A percentile compares a stretch with the other conserved stretches of the same genome.
These are phyloP conservation scores for Pseudopithomyces maydicus DNA, from an alignment of 2,329 filamentous ascomycete species.

Conservation along the genomic window DNA sequence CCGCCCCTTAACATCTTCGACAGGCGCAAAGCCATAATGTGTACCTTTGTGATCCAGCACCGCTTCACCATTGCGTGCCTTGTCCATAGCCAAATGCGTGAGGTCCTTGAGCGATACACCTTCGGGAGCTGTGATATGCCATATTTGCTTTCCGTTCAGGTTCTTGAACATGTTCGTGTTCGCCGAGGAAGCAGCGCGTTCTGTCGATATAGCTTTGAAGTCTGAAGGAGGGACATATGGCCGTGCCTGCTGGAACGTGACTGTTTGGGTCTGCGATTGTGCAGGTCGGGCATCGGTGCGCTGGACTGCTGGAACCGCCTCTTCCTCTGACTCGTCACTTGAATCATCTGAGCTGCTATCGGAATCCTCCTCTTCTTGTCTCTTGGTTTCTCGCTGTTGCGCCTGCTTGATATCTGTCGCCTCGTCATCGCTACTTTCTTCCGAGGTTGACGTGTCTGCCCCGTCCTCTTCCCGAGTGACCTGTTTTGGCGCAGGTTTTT, in stretches of 20 bases:
- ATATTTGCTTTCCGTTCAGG: slow-evolving; percentile 73
- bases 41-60: slow-evolving; percentile 68
- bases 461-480: slow-evolving; percentile 25
- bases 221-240: slow-evolving; percentile 48
- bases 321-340: slow-evolving; percentile 46
- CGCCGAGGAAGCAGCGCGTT: slow-evolving; percentile 40
- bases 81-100: slow-evolving; percentile 67
- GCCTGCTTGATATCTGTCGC: slow-evolving; percentile 24
- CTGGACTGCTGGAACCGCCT: slow-evolving; percentile 25
- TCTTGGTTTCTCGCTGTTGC: slow-evolving; percentile 20
- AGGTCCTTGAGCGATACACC: slow-evolving; percentile 71
- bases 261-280: slow-evolving; percentile 30
- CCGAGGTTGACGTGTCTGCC: slow-evolving; percentile 32
- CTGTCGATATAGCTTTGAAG: slow-evolving; percentile 57
- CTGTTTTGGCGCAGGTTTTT: slow-evolving; percentile 26
- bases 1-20: slow-evolving; percentile 57
- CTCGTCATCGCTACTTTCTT: slow-evolving; percentile 27
- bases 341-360: slow-evolving; percentile 33
- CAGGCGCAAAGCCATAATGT: slow-evolving; percentile 65
- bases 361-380: slow-evolving; percentile 17
- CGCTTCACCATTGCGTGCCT: slow-evolving; percentile 57
- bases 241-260: slow-evolving; percentile 41
- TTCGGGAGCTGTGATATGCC: slow-evolving; percentile 78
- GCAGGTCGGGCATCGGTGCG: slow-evolving; percentile 15
- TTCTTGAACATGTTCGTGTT: slow-evolving; percentile 60